phyloP scores from a whole-genome alignment of 1,139 yeast genomes.

The Hyphopichia buzzinii region DNA sequence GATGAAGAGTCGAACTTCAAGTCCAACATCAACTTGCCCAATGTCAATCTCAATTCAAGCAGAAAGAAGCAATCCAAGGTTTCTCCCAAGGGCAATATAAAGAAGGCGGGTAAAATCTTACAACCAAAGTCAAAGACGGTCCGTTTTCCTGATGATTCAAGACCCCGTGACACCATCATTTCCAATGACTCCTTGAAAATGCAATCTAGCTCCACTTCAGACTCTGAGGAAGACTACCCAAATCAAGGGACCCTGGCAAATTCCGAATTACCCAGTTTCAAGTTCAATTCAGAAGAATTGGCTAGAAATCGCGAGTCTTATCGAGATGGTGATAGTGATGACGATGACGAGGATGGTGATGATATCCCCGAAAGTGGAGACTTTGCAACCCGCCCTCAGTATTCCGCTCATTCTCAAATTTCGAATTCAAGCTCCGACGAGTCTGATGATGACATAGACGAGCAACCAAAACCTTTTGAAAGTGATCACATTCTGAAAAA shows the following conservation, averaged over 20 bases:
- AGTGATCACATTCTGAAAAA: neutral
- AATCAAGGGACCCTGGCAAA: conserved; percentile 2
- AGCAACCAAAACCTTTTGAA: conserved; percentile 5
- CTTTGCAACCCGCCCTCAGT: neutral
- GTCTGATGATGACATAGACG: conserved; percentile 8
- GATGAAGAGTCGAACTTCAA: conserved; percentile 12
- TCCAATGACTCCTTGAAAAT: conserved; percentile 23
- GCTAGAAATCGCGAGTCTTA: conserved; percentile 6
- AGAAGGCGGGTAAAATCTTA: conserved; percentile 34
- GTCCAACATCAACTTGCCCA: conserved; percentile 20
- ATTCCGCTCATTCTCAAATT: conserved; percentile 2
- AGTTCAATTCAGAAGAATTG: conserved; percentile 4
- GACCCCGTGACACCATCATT: conserved; percentile 15
- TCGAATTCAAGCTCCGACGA: conserved; percentile 4
- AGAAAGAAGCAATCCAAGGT: conserved; percentile 19
- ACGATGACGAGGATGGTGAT: conserved; percentile 2
- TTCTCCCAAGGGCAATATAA: conserved; percentile 21
- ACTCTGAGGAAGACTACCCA: conserved; percentile 5
- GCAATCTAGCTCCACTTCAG: conserved; percentile 7
- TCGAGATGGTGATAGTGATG: conserved; percentile 8
- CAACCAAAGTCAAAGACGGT: conserved; percentile 22
- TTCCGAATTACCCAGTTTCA: conserved; percentile 17
- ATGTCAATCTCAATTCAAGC: conserved; percentile 18
- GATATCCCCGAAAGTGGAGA: no score
- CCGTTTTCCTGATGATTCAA: conserved; percentile 29